Evolutionary conservation across 305 asterid genomes (phyloP).

Genomic region (Andrographis paniculata): DNA sequence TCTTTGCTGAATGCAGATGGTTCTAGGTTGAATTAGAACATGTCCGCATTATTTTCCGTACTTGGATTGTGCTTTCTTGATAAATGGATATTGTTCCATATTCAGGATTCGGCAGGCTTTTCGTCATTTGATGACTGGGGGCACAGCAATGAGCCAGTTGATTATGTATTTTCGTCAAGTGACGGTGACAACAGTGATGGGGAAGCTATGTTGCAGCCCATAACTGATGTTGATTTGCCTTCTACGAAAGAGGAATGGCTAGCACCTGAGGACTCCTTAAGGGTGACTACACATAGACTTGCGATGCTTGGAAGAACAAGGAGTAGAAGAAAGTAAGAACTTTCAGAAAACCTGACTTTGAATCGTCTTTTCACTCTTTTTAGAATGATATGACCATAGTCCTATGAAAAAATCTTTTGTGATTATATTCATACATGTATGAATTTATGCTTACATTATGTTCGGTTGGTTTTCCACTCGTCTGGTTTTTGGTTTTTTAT

Average conservation of each 20-base stretch:
- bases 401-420: not conserved
- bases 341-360: constrained; percentile 10
- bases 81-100: constrained; percentile 6
- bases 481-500: constrained; percentile 9
- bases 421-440: no score
- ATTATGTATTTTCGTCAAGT: constrained; percentile 50
- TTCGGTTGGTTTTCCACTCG: constrained; percentile 6
- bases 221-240: constrained; percentile 75
- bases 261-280: constrained; percentile 47
- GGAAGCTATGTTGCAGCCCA: constrained; percentile 62
- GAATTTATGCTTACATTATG: no score
- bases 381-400: constrained; percentile 2
- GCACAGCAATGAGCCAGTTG: constrained; percentile 32
- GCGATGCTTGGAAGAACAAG: constrained; percentile 51
- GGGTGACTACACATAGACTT: constrained; percentile 58
- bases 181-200: constrained; percentile 88
- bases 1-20: no score
- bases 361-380: constrained; percentile 1
- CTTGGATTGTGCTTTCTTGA: constrained; percentile 7
- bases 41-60: not conserved
- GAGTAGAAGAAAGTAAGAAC: constrained; percentile 50
- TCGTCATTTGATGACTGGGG: constrained; percentile 55
- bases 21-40: not conserved
- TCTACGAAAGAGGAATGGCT: constrained; percentile 44
- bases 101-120: constrained; percentile 46